Evolutionary conservation across 2,329 filamentous ascomycete species (phyloP).

Genomic region (Neopestalotiopsis sp.): DNA sequence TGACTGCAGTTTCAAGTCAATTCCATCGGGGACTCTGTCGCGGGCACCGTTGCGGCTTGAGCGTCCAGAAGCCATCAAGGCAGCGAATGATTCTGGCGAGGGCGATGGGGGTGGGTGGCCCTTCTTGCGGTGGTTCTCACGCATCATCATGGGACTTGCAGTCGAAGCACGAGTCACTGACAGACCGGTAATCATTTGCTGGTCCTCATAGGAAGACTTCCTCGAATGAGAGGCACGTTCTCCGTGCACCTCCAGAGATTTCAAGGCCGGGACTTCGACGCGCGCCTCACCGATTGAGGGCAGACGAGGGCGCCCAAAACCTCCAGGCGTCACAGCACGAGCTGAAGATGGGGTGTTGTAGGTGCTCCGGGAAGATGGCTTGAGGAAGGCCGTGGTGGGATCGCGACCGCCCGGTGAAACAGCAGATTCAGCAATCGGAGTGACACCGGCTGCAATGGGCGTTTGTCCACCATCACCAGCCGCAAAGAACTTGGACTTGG

Average conservation of each 20-base stretch:
- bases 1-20: slow-evolving; percentile 67
- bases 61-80: slow-evolving; percentile 63
- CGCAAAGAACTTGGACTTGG: slow-evolving; percentile 69
- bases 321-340: slow-evolving; percentile 64
- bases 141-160: slow-evolving; percentile 69
- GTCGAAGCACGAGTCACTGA: slow-evolving; percentile 69
- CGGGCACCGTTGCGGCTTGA: slow-evolving; percentile 72
- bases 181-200: slow-evolving; percentile 47
- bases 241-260: slow-evolving; percentile 24
- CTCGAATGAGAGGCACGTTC: slow-evolving; percentile 37
- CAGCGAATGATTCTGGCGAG: slow-evolving; percentile 66
- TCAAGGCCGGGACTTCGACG: slow-evolving; percentile 29
- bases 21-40: slow-evolving; percentile 76
- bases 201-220: slow-evolving; percentile 46
- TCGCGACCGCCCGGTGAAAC: slow-evolving; percentile 73
- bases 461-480: slow-evolving; percentile 66
- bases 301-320: slow-evolving; percentile 67
- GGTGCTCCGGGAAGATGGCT: slow-evolving; percentile 69
- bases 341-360: slow-evolving; percentile 74
- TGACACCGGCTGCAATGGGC: slow-evolving; percentile 81
- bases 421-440: slow-evolving; percentile 84
- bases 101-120: slow-evolving; percentile 70
- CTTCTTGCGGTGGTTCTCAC: slow-evolving; percentile 49
- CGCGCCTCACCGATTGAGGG: slow-evolving; percentile 78
- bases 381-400: slow-evolving; percentile 69